Percentiles rank a stretch among this genome's conserved stretches.
Evolutionary conservation across 768 basidiomycete genomes (phyloP).

Genomic region (Boletus bicolor): DNA sequence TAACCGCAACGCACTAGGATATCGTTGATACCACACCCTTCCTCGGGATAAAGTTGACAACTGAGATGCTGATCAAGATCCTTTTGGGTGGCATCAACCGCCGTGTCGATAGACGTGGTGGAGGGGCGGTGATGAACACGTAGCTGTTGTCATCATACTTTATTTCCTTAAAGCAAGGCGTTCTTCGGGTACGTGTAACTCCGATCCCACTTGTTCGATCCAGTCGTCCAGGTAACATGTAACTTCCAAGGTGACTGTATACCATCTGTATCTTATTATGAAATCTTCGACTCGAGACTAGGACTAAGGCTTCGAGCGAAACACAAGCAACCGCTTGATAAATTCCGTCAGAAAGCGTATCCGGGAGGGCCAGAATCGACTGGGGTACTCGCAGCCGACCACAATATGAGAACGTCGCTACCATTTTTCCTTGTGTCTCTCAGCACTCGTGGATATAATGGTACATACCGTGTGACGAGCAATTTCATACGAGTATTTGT

Average conservation of each 20-base stretch:
- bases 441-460: too few relatives aligned
- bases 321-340: background rate
- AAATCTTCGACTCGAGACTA: background rate
- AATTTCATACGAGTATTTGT: too few relatives aligned
- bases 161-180: background rate
- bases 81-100: conserved; percentile 67
- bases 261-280: background rate
- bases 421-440: background rate
- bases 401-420: background rate
- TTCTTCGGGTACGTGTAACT: background rate
- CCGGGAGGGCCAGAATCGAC: background rate
- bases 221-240: background rate
- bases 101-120: conserved; percentile 39
- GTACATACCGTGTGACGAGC: too few relatives aligned
- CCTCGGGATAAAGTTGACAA: conserved; percentile 39
- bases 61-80: conserved; percentile 55
- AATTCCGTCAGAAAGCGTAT: background rate
- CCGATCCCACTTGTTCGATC: background rate
- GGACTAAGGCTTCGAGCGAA: too few relatives aligned
- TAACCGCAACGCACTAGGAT: conserved; percentile 38
- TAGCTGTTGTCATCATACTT: background rate
- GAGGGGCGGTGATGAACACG: conserved; percentile 19
- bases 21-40: conserved; percentile 71
- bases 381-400: too few relatives aligned
- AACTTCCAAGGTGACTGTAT: background rate